Conservation (phyloP, 768 basidiomycete genomes). For the Leccinum sublutescens region DNA sequence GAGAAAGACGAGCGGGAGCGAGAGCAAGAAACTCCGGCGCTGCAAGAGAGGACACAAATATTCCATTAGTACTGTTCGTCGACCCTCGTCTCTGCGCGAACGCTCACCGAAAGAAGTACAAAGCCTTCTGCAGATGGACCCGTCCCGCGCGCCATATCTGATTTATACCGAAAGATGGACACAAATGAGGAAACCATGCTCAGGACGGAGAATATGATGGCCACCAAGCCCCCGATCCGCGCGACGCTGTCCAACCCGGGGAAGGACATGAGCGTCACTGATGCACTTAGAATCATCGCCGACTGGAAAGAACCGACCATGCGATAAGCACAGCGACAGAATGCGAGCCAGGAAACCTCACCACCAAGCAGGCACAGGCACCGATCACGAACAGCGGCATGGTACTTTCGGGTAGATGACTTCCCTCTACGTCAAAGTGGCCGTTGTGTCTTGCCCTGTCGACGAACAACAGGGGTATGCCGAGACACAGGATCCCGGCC, state of each 20-base stretch:
- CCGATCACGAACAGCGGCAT: constrained; percentile 63
- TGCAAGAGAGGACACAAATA: constrained; percentile 10
- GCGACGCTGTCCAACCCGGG: constrained; percentile 67
- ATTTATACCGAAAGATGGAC: constrained; percentile 68
- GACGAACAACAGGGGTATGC: constrained; percentile 76
- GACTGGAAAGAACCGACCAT: constrained; percentile 44
- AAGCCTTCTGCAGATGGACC: constrained; percentile 52
- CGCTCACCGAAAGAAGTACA: constrained; percentile 48
- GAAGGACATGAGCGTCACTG: constrained; percentile 77
- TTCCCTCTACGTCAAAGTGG: constrained; percentile 56
- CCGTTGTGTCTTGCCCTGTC: constrained; percentile 47
- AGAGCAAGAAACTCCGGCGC: constrained; percentile 58
- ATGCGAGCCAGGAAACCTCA: constrained; percentile 35
- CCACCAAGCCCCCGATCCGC: constrained; percentile 63
- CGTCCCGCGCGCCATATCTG: constrained; percentile 55
- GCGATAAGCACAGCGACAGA: constrained; percentile 5
- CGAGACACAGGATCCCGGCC: constrained; percentile 65
- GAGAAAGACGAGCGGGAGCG: constrained; percentile 72
- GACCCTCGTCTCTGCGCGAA: background rate
- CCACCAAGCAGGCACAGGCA: constrained; percentile 63
- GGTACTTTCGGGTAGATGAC: constrained; percentile 43
- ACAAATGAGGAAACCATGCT: constrained; percentile 69
- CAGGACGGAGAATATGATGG: constrained; percentile 65
- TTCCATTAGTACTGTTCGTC: background rate
- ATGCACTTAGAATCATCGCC: constrained; percentile 76